A percentile compares a stretch with the other conserved stretches of the same genome.
phyloP scores from a whole-genome alignment of 129 eudicot genomes.

The Pulicaria dysenterica region DNA sequence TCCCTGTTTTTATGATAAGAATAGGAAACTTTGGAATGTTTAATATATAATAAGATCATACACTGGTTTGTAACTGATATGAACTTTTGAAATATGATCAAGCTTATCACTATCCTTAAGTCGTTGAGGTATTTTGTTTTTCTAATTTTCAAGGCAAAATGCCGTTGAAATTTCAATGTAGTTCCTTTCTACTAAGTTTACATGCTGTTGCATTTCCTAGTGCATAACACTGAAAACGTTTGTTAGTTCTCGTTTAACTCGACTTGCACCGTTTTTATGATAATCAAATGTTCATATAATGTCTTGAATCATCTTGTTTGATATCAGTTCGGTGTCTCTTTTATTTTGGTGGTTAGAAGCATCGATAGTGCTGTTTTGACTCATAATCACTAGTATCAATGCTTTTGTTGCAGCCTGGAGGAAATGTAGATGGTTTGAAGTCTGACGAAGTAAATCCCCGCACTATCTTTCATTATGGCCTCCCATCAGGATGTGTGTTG shows the following conservation, averaged over 20 bases:
- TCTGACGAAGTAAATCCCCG: slow-evolving; percentile 77
- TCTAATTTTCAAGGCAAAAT: not conserved
- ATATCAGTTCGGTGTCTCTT: not conserved
- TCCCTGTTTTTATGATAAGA: not conserved
- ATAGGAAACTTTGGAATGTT: not conserved
- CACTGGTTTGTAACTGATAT: slow-evolving; percentile 2
- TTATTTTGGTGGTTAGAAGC: not conserved
- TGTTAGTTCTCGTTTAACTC: not conserved
- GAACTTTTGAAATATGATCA: too few relatives aligned
- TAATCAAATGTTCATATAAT: slow-evolving; percentile 2
- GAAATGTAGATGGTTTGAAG: slow-evolving; percentile 58
- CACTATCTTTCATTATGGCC: slow-evolving; percentile 79
- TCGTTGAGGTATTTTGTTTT: too few relatives aligned
- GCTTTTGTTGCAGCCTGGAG: slow-evolving; percentile 65
- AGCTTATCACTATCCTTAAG: too few relatives aligned
- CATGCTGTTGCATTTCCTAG: slow-evolving; percentile 5
- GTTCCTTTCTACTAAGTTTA: not conserved
- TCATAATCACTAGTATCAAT: slow-evolving; percentile 6
- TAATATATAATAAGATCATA: not conserved
- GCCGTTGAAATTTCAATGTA: not conserved
- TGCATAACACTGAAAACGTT: not conserved
- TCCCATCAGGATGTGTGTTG: slow-evolving; percentile 68
- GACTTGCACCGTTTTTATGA: slow-evolving; percentile 1
- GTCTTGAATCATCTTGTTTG: slow-evolving; percentile 8
- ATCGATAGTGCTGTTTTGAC: slow-evolving; percentile 1